phyloP scores from a whole-genome alignment of 2,329 filamentous ascomycete genomes.

The Emergomyces africanus region DNA sequence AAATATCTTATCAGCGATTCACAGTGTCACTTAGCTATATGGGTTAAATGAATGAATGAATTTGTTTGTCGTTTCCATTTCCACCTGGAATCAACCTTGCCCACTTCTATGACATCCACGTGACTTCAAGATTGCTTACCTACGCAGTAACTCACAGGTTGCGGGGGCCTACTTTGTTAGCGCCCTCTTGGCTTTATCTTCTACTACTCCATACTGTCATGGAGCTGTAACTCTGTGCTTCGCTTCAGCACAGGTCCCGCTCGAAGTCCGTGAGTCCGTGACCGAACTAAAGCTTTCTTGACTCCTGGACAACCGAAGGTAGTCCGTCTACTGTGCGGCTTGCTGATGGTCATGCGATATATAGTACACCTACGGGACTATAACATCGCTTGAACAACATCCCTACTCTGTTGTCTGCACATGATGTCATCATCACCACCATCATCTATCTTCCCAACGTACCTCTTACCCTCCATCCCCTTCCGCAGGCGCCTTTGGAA shows the following conservation, averaged over 20 bases:
- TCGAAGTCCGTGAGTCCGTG: too few relatives aligned
- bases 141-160: neutral
- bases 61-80: neutral
- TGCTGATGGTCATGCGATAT: neutral
- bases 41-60: neutral
- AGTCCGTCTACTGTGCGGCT: neutral
- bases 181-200: too few relatives aligned
- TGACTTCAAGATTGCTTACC: neutral
- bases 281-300: neutral
- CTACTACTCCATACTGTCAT: too few relatives aligned
- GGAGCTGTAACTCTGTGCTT: neutral
- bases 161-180: too few relatives aligned
- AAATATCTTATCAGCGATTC: neutral
- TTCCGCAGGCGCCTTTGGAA: constrained; percentile 27
- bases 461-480: constrained; percentile 36
- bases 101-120: too few relatives aligned
- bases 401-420: neutral
- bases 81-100: neutral
- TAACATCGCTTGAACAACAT: neutral
- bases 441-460: constrained; percentile 36
- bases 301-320: neutral
- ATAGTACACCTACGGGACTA: neutral
- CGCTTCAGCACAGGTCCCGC: neutral
- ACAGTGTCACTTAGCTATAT: neutral
- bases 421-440: neutral